A percentile compares a stretch with the other conserved stretches of the same genome.
Conservation (phyloP, 2,329 filamentous ascomycete genomes). For the Alternaria longipes region DNA sequence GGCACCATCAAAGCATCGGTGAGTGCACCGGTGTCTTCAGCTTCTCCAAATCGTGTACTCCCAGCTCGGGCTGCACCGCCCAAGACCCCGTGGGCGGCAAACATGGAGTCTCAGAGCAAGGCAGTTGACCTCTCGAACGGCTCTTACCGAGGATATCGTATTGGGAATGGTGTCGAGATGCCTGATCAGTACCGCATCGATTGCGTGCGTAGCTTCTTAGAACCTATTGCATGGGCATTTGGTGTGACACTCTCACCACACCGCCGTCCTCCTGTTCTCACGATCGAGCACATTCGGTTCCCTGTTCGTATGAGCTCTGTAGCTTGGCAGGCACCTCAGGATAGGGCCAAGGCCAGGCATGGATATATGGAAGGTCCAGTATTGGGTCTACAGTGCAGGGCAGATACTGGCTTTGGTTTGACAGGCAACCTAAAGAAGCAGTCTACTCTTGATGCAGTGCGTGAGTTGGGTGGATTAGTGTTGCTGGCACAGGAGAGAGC, state of each 20-base stretch:
- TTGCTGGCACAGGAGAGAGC: constrained; percentile 68
- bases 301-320: constrained; percentile 65
- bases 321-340: constrained; percentile 63
- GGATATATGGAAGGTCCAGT: constrained; percentile 68
- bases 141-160: constrained; percentile 66
- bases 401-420: constrained; percentile 63
- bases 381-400: constrained; percentile 63
- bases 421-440: constrained; percentile 41
- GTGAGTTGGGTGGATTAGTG: constrained; percentile 66
- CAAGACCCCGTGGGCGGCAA: constrained; percentile 38
- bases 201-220: constrained; percentile 64
- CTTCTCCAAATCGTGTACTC: constrained; percentile 35
- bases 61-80: constrained; percentile 42
- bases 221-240: constrained; percentile 67
- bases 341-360: constrained; percentile 61
- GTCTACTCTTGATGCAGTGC: constrained; percentile 61
- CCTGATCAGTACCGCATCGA: constrained; percentile 66
- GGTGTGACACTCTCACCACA: constrained; percentile 61
- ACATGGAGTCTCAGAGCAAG: constrained; percentile 30
- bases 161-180: constrained; percentile 66
- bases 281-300: constrained; percentile 61
- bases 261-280: constrained; percentile 58
- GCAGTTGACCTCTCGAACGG: constrained; percentile 42
- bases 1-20: constrained; percentile 15
- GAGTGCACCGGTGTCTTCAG: constrained; percentile 18